phyloP scores from a whole-genome alignment of 306 rosid species.

The Glycine latifolia region DNA sequence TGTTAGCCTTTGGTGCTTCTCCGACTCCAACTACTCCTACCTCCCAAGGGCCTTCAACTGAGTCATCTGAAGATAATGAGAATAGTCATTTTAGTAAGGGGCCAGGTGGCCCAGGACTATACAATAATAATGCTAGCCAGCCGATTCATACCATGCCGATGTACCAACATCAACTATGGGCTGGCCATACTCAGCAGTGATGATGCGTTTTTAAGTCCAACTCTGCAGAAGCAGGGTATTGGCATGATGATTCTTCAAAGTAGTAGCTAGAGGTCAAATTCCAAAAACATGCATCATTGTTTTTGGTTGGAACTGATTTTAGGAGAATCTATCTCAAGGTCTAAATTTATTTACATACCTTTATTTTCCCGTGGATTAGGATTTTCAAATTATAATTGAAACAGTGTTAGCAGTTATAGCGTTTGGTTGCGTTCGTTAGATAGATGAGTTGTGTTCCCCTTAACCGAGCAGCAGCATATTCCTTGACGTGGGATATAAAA shows the following conservation, averaged over 20 bases:
- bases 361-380: background rate
- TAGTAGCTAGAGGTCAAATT: constrained; percentile 31
- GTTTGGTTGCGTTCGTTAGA: constrained; percentile 3
- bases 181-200: constrained; percentile 75
- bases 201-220: constrained; percentile 39
- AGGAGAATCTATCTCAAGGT: constrained; percentile 47
- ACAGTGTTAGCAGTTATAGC: constrained; percentile 48
- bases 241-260: constrained; percentile 41
- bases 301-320: background rate
- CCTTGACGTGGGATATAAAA: background rate
- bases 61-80: constrained; percentile 74
- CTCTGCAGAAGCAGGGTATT: constrained; percentile 53
- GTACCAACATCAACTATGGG: constrained; percentile 69
- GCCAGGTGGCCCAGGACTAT: constrained; percentile 48
- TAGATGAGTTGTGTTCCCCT: background rate
- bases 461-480: background rate
- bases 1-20: constrained; percentile 66
- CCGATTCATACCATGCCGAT: constrained; percentile 57
- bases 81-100: constrained; percentile 61
- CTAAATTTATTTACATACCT: constrained; percentile 32
- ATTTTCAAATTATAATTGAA: background rate
- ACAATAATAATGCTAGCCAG: constrained; percentile 55
- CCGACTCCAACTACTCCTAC: constrained; percentile 59
- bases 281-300: background rate
- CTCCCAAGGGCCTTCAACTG: constrained; percentile 61